Conservation (phyloP, 2,329 filamentous ascomycete species). For the Lasiodiplodia citricola region DNA sequence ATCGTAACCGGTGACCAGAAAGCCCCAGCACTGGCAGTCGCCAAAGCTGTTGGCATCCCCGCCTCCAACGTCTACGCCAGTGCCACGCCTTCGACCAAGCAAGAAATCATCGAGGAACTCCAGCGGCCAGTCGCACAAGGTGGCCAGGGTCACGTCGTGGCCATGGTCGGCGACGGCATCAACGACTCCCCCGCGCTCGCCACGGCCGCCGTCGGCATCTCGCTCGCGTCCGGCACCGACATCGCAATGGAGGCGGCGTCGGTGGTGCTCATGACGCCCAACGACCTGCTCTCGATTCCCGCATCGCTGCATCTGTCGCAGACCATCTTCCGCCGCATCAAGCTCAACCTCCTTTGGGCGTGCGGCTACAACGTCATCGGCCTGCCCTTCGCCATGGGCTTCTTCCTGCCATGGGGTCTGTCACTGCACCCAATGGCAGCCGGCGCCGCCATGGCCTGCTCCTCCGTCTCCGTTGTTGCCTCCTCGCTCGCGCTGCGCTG, state of each 20-base stretch:
- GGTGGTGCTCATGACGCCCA: constrained; percentile 91
- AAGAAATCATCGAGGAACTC: constrained; percentile 78
- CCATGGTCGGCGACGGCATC: constrained; percentile 97
- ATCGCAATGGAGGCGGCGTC: constrained; percentile 98
- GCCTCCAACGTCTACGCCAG: constrained; percentile 78
- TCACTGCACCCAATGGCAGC: constrained; percentile 93
- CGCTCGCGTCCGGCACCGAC: constrained; percentile 89
- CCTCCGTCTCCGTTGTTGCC: constrained; percentile 86
- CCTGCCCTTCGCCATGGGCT: constrained; percentile 93
- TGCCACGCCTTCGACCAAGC: constrained; percentile 91
- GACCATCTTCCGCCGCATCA: constrained; percentile 89
- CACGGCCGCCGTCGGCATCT: constrained; percentile 90
- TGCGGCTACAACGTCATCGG: constrained; percentile 92
- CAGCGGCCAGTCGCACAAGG: constrained; percentile 55
- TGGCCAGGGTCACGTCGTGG: constrained; percentile 71
- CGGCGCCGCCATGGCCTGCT: constrained; percentile 90
- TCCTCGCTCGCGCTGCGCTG: constrained; percentile 84
- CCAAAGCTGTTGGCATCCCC: constrained; percentile 79
- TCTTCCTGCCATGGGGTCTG: constrained; percentile 88
- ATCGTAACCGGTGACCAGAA: constrained; percentile 94
- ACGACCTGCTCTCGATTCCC: constrained; percentile 91
- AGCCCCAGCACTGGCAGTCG: constrained; percentile 83
- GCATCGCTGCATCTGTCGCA: constrained; percentile 81
- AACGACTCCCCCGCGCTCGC: constrained; percentile 96
- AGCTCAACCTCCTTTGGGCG: constrained; percentile 89